These are phyloP conservation scores for Aphanomyces astaci DNA, from an alignment of 352 stramenopile genomes.

Conservation along the genomic window DNA sequence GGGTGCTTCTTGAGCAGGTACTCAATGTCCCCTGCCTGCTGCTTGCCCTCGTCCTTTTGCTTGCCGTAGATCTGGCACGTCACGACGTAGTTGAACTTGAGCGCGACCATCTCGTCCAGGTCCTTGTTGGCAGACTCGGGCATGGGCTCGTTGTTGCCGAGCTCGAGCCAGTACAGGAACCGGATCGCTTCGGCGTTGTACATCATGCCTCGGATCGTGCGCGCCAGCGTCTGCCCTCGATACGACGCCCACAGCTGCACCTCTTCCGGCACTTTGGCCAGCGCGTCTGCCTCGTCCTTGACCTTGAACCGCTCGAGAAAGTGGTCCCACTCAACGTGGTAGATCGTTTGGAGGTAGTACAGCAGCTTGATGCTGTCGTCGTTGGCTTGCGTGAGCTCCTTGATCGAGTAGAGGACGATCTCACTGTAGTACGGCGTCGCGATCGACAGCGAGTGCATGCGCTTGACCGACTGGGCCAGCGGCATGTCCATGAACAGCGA, in stretches of 20 bases:
- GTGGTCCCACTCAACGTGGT: slow-evolving; percentile 80
- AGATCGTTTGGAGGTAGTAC: slow-evolving; percentile 92
- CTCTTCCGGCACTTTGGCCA: slow-evolving; percentile 74
- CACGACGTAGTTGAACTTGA: slow-evolving; percentile 86
- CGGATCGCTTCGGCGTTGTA: slow-evolving; percentile 82
- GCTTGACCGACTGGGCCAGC: slow-evolving; percentile 71
- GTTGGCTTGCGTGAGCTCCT: slow-evolving; percentile 64
- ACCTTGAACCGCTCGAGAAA: slow-evolving; percentile 60
- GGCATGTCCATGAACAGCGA: slow-evolving; percentile 88
- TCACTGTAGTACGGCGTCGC: slow-evolving; percentile 85
- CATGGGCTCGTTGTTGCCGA: slow-evolving; percentile 79
- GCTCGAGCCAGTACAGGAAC: slow-evolving; percentile 82
- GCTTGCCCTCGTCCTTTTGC: slow-evolving; percentile 72
- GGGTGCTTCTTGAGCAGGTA: slow-evolving; percentile 77
- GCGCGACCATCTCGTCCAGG: slow-evolving; percentile 70
- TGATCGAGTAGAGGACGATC: slow-evolving; percentile 86
- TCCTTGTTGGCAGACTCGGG: slow-evolving; percentile 70
- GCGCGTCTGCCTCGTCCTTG: slow-evolving; percentile 73
- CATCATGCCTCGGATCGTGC: slow-evolving; percentile 83
- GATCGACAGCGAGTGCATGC: slow-evolving; percentile 77
- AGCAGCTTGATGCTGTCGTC: slow-evolving; percentile 93
- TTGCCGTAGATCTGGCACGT: slow-evolving; percentile 86
- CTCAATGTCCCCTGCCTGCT: slow-evolving; percentile 69
- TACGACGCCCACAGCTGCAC: slow-evolving; percentile 79
- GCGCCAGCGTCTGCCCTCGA: slow-evolving; percentile 73